A percentile compares a stretch with the other conserved stretches of the same genome.
These are phyloP conservation scores for Telfairia occidentalis DNA, from an alignment of 331 rosid species.

Conservation along the genomic window DNA sequence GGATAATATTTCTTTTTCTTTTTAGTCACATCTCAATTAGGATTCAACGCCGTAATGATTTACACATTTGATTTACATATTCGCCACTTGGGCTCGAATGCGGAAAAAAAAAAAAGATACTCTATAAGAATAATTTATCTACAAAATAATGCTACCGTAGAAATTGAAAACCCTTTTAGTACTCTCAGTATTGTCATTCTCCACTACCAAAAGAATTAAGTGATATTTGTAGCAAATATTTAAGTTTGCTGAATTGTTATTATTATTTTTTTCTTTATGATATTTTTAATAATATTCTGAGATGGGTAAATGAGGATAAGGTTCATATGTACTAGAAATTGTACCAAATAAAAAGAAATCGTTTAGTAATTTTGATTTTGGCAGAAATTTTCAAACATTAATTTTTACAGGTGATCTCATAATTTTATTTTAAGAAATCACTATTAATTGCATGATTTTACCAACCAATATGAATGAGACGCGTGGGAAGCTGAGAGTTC, in stretches of 20 bases:
- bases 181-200: not conserved
- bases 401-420: too few species aligned
- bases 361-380: too few species aligned
- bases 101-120: not conserved
- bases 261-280: too few species aligned
- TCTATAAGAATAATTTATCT: not conserved
- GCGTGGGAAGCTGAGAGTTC: not conserved
- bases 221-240: not conserved
- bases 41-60: not conserved
- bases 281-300: not conserved
- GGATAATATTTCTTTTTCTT: not conserved
- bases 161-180: not conserved
- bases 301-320: not conserved
- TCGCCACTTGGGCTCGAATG: not conserved
- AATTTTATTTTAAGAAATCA: not conserved
- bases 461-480: not conserved
- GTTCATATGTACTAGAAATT: not conserved
- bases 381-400: too few species aligned
- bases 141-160: not conserved
- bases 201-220: not conserved
- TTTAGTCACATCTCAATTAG: not conserved
- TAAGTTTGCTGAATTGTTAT: not conserved
- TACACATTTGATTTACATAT: not conserved
- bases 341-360: not conserved
- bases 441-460: not conserved